Evolutionary conservation across 169 alveolate genomes (phyloP).

Genomic region (Cyclospora cayetanensis): DNA sequence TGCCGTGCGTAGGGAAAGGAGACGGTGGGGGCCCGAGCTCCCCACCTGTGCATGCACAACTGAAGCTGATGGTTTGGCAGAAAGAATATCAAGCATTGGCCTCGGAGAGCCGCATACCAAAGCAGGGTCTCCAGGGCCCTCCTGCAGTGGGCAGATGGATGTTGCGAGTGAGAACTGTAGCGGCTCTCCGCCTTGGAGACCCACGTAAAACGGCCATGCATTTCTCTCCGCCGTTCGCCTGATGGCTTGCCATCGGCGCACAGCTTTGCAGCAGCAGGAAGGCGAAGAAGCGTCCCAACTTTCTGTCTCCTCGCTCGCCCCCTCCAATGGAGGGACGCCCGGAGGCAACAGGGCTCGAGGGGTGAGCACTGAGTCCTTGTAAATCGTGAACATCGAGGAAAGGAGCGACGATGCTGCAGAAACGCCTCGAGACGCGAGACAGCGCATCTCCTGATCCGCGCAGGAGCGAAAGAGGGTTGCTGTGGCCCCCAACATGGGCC

Average conservation of each 20-base stretch:
- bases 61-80: not conserved
- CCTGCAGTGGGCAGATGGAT: not conserved
- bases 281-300: not conserved
- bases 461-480: not conserved
- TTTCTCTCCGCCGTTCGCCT: slow-evolving; percentile 10
- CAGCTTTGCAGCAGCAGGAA: not conserved
- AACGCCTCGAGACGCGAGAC: not conserved
- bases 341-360: slow-evolving; percentile 3
- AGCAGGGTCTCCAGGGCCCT: slow-evolving; percentile 25
- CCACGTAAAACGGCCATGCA: slow-evolving; percentile 31
- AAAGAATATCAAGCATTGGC: not conserved
- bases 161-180: slow-evolving; percentile 4
- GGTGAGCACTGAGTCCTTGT: not conserved
- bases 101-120: not conserved
- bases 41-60: not conserved
- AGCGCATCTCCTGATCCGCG: not conserved
- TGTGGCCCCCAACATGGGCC: not conserved
- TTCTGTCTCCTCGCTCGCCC: not conserved
- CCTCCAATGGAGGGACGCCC: slow-evolving; percentile 6
- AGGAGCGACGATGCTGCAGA: slow-evolving; percentile 47
- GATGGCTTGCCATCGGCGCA: not conserved
- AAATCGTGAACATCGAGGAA: slow-evolving; percentile 19
- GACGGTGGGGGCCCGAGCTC: not conserved
- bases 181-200: not conserved
- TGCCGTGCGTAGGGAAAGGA: not conserved